These are phyloP conservation scores for Leccinum obscurum DNA, from an alignment of 768 basidiomycete genomes.

Conservation along the genomic window DNA sequence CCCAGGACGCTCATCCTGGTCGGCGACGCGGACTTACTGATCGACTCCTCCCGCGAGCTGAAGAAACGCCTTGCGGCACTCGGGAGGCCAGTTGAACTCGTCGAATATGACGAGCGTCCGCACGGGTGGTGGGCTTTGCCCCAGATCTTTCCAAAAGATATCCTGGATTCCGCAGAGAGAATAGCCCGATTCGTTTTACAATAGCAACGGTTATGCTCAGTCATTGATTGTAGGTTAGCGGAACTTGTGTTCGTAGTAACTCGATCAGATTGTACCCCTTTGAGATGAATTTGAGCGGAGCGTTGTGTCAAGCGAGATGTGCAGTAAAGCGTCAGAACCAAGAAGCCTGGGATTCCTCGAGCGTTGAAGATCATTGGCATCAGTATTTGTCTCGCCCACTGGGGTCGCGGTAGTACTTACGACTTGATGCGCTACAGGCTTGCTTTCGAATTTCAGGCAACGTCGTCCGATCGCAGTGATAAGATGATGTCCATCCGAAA, in stretches of 20 bases:
- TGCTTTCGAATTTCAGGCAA: neutral
- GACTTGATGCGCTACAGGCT: neutral
- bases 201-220: neutral
- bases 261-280: neutral
- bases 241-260: neutral
- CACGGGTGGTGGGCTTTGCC: slow-evolving; percentile 24
- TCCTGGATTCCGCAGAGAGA: slow-evolving; percentile 14
- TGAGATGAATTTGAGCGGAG: neutral
- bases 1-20: slow-evolving; percentile 25
- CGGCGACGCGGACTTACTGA: slow-evolving; percentile 17
- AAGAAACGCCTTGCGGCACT: neutral
- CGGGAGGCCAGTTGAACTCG: slow-evolving; percentile 14
- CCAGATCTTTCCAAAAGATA: slow-evolving; percentile 14
- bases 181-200: slow-evolving; percentile 5
- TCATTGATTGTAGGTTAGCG: neutral
- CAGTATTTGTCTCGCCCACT: neutral
- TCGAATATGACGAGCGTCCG: slow-evolving; percentile 26
- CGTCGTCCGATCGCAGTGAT: neutral
- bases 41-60: slow-evolving; percentile 2
- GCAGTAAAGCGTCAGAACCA: neutral
- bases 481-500: slow-evolving; percentile 4
- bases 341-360: neutral
- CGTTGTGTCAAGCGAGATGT: neutral
- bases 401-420: neutral
- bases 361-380: neutral